Conservation (phyloP, 2,329 filamentous ascomycete species). For the Chaetomium strumarium region DNA sequence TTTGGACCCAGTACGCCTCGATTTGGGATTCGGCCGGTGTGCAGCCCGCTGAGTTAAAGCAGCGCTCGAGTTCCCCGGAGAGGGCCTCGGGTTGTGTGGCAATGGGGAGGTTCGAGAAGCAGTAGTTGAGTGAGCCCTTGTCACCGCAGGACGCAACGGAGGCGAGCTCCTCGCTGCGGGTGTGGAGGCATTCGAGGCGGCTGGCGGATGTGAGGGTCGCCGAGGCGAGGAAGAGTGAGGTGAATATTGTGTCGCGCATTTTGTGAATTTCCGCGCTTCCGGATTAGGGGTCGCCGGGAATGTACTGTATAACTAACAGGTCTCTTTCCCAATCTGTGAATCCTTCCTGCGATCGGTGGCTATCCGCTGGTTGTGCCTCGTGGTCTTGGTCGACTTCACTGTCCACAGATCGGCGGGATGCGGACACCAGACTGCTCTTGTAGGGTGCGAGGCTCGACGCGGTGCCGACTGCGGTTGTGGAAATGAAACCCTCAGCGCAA, state of each 20-base stretch:
- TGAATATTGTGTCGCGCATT: constrained; percentile 22
- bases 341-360: neutral
- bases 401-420: neutral
- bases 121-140: constrained; percentile 36
- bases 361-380: neutral
- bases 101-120: constrained; percentile 31
- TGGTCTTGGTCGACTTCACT: neutral
- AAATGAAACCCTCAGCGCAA: neutral
- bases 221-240: constrained; percentile 32
- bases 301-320: neutral
- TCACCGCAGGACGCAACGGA: constrained; percentile 40
- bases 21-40: constrained; percentile 30
- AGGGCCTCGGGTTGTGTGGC: constrained; percentile 26
- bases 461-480: neutral
- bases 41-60: constrained; percentile 35
- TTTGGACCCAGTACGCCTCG: constrained; percentile 31
- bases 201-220: constrained; percentile 30
- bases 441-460: neutral
- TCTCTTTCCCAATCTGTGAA: neutral
- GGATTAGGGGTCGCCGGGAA: constrained; percentile 1
- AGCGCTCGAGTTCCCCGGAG: constrained; percentile 32
- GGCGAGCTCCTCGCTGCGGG: constrained; percentile 36
- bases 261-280: neutral
- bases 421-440: neutral
- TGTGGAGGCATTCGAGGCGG: constrained; percentile 36